Evolutionary conservation across 495 filamentous ascomycete species (phyloP).

Genomic region (Annulohypoxylon moriforme): DNA sequence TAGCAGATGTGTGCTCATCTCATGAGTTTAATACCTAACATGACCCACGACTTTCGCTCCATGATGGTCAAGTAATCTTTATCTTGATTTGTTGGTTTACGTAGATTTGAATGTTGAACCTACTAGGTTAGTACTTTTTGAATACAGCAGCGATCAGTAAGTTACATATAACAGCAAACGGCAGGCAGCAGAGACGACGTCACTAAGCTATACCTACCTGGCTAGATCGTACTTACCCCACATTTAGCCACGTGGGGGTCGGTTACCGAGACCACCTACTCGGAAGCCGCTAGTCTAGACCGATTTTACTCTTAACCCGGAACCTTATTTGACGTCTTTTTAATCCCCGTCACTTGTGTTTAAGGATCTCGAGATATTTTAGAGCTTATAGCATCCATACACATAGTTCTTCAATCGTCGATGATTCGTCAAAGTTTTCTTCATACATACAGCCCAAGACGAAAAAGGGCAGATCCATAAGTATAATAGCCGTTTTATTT

Average conservation of each 20-base stretch:
- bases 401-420: not conserved
- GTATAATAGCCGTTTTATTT: too few species aligned
- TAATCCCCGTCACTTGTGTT: not conserved
- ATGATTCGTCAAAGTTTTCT: too few species aligned
- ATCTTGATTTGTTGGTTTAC: not conserved
- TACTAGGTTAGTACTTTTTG: too few species aligned
- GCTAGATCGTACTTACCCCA: constrained; percentile 4
- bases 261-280: not conserved
- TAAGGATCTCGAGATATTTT: not conserved
- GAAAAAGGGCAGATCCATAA: too few species aligned
- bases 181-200: constrained; percentile 16
- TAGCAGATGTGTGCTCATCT: not conserved
- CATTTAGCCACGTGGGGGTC: constrained; percentile 13
- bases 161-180: too few species aligned
- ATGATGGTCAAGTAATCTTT: not conserved
- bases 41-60: constrained; percentile 25
- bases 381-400: not conserved
- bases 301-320: not conserved
- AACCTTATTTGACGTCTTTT: not conserved
- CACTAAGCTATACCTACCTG: constrained; percentile 9
- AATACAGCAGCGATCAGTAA: not conserved
- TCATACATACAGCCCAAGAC: too few species aligned
- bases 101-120: not conserved
- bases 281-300: constrained; percentile 4
- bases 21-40: constrained; percentile 17